Percentiles rank a stretch among this genome's conserved stretches.
These are phyloP conservation scores for Papiliotrema fonsecae DNA, from an alignment of 1,284 basidiomycete species.

Conservation along the genomic window DNA sequence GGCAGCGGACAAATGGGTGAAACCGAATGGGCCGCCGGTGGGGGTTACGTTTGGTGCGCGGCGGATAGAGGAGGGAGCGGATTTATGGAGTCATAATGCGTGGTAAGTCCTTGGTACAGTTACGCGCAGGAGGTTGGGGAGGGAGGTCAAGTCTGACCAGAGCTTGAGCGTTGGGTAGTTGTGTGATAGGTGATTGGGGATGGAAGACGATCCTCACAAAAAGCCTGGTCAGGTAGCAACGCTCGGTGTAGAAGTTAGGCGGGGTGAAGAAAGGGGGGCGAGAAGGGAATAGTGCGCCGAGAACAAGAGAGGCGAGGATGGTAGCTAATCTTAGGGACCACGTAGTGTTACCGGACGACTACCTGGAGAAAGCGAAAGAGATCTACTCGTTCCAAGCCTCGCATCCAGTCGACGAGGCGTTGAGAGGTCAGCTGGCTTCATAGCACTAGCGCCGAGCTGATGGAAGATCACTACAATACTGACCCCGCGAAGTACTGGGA, in stretches of 20 bases:
- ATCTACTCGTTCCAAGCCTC: constrained; percentile 64
- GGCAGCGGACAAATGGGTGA: constrained; percentile 44
- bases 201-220: background rate
- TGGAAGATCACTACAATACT: constrained; percentile 38
- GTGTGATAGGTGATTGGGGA: constrained; percentile 6
- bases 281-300: background rate
- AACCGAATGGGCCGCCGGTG: constrained; percentile 42
- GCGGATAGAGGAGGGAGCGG: constrained; percentile 35
- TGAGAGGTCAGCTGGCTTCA: constrained; percentile 57
- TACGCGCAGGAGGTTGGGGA: no score
- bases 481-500: constrained; percentile 60
- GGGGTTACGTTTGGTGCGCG: constrained; percentile 44
- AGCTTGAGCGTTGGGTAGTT: constrained; percentile 2
- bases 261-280: background rate
- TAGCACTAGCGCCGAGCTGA: background rate
- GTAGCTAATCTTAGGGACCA: constrained; percentile 60
- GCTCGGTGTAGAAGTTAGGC: background rate
- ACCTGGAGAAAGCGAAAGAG: constrained; percentile 61
- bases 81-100: constrained; percentile 46
- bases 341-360: constrained; percentile 74
- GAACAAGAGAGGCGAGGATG: constrained; percentile 4
- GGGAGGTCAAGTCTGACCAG: no score
- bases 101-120: constrained; percentile 28
- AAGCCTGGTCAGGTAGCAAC: background rate
- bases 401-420: constrained; percentile 63